Percentiles rank a stretch among this genome's conserved stretches.
Conservation (phyloP, 768 basidiomycete genomes). For the Podaxis mareebaensis region DNA sequence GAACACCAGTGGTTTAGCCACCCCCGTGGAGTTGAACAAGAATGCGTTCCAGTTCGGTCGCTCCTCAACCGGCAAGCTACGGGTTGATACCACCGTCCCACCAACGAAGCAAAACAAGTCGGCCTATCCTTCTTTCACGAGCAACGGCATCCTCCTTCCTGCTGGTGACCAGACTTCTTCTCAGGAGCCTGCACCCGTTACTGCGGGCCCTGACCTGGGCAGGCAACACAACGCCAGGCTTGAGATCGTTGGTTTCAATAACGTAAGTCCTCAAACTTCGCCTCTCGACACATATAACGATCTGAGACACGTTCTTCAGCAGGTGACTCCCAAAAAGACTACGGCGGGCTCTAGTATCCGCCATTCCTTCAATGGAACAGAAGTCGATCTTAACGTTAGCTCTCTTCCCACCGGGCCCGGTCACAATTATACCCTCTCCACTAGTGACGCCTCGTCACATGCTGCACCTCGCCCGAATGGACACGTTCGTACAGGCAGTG, state of each 20-base stretch:
- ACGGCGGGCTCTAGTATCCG: constrained; percentile 55
- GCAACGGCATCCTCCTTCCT: constrained; percentile 59
- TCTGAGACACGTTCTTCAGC: constrained; percentile 19
- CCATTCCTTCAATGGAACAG: constrained; percentile 78
- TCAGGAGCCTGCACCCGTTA: constrained; percentile 78
- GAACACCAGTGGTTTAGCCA: constrained; percentile 38
- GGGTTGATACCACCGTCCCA: constrained; percentile 71
- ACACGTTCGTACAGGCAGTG: constrained; percentile 78
- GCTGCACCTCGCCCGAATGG: constrained; percentile 51
- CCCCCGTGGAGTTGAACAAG: constrained; percentile 55
- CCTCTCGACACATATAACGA: neutral
- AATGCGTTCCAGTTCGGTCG: constrained; percentile 51
- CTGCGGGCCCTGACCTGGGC: constrained; percentile 84
- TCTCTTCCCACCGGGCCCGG: constrained; percentile 54
- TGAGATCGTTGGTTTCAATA: constrained; percentile 73
- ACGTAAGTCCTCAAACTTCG: constrained; percentile 42
- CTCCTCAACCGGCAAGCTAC: constrained; percentile 68
- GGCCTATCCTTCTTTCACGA: constrained; percentile 72
- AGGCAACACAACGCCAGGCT: constrained; percentile 69
- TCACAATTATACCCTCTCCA: constrained; percentile 27
- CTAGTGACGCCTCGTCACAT: constrained; percentile 15
- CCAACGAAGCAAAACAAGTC: constrained; percentile 81
- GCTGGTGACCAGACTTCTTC: constrained; percentile 58
- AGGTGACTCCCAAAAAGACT: constrained; percentile 49
- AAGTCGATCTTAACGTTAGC: constrained; percentile 59